These are phyloP conservation scores for Pseudognaphalium luteoalbum DNA, from an alignment of 129 eudicot genomes.

Conservation along the genomic window DNA sequence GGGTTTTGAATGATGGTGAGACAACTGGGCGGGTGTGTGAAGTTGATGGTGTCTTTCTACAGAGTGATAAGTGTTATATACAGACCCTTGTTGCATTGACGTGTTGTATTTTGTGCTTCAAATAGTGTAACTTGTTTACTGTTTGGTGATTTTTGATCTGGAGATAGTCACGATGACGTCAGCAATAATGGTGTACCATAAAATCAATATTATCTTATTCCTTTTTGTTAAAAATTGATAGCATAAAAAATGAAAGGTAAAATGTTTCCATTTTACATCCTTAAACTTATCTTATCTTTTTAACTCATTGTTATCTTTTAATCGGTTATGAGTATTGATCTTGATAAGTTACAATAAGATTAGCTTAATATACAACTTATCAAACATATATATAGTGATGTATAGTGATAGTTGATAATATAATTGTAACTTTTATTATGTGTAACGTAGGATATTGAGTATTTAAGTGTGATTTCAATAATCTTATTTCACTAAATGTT, in stretches of 20 bases:
- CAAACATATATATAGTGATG: background rate
- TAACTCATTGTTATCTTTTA: background rate
- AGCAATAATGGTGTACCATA: constrained; percentile 12
- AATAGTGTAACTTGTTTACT: background rate
- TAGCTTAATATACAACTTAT: background rate
- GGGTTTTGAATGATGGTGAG: constrained; percentile 30
- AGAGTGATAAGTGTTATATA: constrained; percentile 1
- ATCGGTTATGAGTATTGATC: background rate
- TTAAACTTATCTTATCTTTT: too few relatives aligned
- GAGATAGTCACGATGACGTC: background rate
- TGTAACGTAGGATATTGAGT: background rate
- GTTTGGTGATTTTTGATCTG: constrained; percentile 8
- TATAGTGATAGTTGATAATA: background rate
- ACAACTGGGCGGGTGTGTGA: constrained; percentile 32
- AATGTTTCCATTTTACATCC: background rate
- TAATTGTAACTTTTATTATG: too few relatives aligned
- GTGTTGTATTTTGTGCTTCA: background rate
- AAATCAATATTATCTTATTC: background rate
- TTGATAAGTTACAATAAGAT: background rate
- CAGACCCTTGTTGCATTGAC: background rate
- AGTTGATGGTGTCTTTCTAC: constrained; percentile 21
- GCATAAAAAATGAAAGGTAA: too few relatives aligned
- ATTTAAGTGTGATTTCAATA: too few relatives aligned
- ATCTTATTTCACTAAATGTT: too few relatives aligned
- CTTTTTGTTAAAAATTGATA: background rate